Conservation (phyloP, 192 early-diverging fungal genomes). For the Linnemannia elongata region DNA sequence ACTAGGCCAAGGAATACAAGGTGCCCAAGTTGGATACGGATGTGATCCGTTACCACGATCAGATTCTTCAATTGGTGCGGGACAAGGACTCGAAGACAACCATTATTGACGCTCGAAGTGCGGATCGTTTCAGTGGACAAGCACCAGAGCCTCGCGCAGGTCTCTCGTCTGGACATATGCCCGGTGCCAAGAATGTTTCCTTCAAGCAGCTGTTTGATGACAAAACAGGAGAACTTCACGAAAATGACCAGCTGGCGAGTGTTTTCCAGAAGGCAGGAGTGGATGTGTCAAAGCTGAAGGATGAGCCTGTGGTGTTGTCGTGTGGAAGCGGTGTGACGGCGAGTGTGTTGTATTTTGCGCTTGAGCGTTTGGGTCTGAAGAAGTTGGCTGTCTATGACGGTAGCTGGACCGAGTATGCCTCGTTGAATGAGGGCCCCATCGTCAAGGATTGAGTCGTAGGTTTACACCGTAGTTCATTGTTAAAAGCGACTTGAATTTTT, state of each 20-base stretch:
- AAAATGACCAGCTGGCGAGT: constrained; percentile 63
- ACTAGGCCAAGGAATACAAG: constrained; percentile 54
- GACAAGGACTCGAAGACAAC: constrained; percentile 43
- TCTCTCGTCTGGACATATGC: constrained; percentile 87
- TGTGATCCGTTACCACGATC: constrained; percentile 65
- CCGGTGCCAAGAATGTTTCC: constrained; percentile 82
- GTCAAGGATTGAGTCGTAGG: constrained; percentile 57
- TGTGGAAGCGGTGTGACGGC: constrained; percentile 95
- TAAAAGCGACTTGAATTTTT: neutral
- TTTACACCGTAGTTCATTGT: neutral
- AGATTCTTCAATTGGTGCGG: constrained; percentile 68
- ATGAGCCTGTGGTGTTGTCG: constrained; percentile 71
- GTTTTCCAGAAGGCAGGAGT: constrained; percentile 72
- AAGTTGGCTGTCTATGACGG: constrained; percentile 89
- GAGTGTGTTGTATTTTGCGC: constrained; percentile 81
- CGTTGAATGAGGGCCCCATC: constrained; percentile 76
- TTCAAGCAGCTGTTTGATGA: constrained; percentile 70
- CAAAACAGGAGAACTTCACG: constrained; percentile 67
- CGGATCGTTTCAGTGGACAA: constrained; percentile 74
- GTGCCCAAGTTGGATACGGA: constrained; percentile 34
- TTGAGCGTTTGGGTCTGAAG: constrained; percentile 76
- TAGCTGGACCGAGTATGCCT: constrained; percentile 92
- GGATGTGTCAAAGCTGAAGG: constrained; percentile 62
- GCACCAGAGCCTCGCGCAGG: constrained; percentile 85
- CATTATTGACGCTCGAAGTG: constrained; percentile 82